Evolutionary conservation across 192 early-diverging fungal species (phyloP).

Genomic region (Dissophora ornata): DNA sequence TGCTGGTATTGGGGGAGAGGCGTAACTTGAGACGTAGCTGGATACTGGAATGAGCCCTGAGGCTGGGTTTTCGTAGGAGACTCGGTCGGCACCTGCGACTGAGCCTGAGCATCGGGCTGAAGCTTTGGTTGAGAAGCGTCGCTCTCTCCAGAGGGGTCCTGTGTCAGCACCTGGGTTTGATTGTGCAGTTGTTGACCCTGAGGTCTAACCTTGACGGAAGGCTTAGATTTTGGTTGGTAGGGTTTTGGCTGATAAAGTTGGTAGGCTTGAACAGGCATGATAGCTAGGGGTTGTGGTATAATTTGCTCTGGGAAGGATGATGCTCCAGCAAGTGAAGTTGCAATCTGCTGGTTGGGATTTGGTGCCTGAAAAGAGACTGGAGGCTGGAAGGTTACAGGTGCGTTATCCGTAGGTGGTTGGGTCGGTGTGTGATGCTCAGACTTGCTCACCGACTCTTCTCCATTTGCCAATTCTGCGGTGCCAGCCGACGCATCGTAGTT

Average conservation of each 20-base stretch:
- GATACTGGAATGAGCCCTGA: too few relatives aligned
- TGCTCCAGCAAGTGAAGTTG: not conserved
- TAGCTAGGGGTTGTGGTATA: conserved; percentile 21
- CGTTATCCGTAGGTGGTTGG: conserved; percentile 38
- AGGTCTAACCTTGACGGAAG: conserved; percentile 24
- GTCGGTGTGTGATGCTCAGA: conserved; percentile 22
- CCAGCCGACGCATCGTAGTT: conserved; percentile 28
- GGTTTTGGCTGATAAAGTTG: conserved; percentile 52
- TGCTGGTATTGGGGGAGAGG: conserved; percentile 3
- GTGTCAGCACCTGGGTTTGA: not conserved
- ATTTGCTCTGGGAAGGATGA: conserved; percentile 25
- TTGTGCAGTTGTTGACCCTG: not conserved
- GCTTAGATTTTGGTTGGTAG: conserved; percentile 46
- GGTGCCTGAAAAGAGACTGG: not conserved
- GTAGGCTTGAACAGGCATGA: conserved; percentile 48
- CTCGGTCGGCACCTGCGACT: not conserved
- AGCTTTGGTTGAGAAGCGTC: not conserved
- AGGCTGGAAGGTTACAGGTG: conserved; percentile 21
- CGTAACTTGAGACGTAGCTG: not conserved
- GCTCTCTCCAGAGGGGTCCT: not conserved
- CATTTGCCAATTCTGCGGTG: conserved; percentile 11
- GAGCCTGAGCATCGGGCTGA: not conserved
- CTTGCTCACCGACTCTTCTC: conserved; percentile 24
- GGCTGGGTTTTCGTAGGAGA: not conserved
- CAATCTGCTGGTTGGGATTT: not conserved